A percentile compares a stretch with the other conserved stretches of the same genome.
Conservation (phyloP, 768 basidiomycete genomes). For the Tephrocybe sp. region DNA sequence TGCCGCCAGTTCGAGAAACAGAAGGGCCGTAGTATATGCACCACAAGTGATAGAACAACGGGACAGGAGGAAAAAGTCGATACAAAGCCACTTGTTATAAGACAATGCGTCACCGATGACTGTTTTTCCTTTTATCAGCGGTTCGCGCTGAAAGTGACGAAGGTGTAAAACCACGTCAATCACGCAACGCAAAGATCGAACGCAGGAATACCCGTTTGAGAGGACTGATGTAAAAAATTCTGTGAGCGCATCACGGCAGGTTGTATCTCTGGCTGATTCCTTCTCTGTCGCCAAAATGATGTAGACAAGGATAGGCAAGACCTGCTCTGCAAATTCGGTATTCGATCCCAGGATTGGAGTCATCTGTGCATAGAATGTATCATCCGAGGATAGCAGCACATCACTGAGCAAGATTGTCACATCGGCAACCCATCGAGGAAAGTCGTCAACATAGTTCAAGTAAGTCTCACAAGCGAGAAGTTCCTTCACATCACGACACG, state of each 20-base stretch:
- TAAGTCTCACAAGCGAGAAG: conserved; percentile 30
- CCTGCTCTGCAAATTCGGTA: conserved; percentile 55
- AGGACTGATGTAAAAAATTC: conserved; percentile 61
- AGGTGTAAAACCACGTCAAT: conserved; percentile 80
- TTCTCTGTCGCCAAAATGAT: conserved; percentile 45
- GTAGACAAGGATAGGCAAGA: conserved; percentile 77
- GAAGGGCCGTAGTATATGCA: conserved; percentile 84
- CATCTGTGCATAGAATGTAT: conserved; percentile 70
- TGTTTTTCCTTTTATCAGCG: conserved; percentile 7
- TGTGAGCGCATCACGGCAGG: conserved; percentile 36
- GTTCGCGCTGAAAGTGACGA: conserved; percentile 57
- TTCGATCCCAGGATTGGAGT: conserved; percentile 53
- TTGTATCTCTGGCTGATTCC: conserved; percentile 6
- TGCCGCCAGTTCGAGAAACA: conserved; percentile 81
- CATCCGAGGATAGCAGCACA: conserved; percentile 50
- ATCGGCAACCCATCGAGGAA: conserved; percentile 59
- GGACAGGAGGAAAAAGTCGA: conserved; percentile 73
- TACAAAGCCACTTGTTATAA: conserved; percentile 77
- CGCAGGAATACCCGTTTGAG: conserved; percentile 29
- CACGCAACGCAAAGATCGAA: conserved; percentile 52
- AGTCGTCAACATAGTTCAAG: conserved; percentile 43
- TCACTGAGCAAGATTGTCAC: conserved; percentile 58
- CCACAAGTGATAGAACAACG: conserved; percentile 73
- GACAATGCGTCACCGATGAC: conserved; percentile 33
- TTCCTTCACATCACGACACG: conserved; percentile 34